These are phyloP conservation scores for Umbelopsis isabellina DNA, from an alignment of 192 early-diverging fungal genomes.

Conservation along the genomic window DNA sequence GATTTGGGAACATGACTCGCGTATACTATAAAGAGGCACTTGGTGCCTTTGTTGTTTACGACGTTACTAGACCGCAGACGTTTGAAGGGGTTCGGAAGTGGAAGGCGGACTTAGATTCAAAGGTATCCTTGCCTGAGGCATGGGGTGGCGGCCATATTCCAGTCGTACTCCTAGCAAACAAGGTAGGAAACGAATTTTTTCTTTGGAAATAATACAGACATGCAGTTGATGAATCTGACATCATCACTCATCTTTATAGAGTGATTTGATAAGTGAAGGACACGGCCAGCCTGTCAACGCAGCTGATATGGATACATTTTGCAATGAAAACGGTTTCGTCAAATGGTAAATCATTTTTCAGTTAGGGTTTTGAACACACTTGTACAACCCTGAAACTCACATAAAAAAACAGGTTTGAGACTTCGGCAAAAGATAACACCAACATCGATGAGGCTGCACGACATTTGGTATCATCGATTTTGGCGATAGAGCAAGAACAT, in stretches of 20 bases:
- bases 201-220: too few species aligned
- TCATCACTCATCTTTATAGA: slow-evolving; percentile 26
- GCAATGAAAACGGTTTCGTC: slow-evolving; percentile 54
- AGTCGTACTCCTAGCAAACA: slow-evolving; percentile 59
- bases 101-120: slow-evolving; percentile 63
- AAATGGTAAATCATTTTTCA: slow-evolving; percentile 44
- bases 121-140: slow-evolving; percentile 52
- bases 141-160: slow-evolving; percentile 58
- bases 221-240: not conserved
- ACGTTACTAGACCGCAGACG: slow-evolving; percentile 57
- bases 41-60: slow-evolving; percentile 61
- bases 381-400: not conserved
- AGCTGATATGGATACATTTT: slow-evolving; percentile 52
- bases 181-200: slow-evolving; percentile 37
- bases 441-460: slow-evolving; percentile 63
- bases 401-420: slow-evolving; percentile 50
- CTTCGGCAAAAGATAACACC: slow-evolving; percentile 65
- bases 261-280: slow-evolving; percentile 44
- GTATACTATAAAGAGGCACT: slow-evolving; percentile 65
- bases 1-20: slow-evolving; percentile 60
- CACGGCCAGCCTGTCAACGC: slow-evolving; percentile 33
- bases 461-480: slow-evolving; percentile 48
- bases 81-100: slow-evolving; percentile 60
- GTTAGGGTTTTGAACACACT: too few species aligned
- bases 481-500: slow-evolving; percentile 43